Conservation (phyloP, 2,329 filamentous ascomycete species). For the Phaeoacremonium minimum region DNA sequence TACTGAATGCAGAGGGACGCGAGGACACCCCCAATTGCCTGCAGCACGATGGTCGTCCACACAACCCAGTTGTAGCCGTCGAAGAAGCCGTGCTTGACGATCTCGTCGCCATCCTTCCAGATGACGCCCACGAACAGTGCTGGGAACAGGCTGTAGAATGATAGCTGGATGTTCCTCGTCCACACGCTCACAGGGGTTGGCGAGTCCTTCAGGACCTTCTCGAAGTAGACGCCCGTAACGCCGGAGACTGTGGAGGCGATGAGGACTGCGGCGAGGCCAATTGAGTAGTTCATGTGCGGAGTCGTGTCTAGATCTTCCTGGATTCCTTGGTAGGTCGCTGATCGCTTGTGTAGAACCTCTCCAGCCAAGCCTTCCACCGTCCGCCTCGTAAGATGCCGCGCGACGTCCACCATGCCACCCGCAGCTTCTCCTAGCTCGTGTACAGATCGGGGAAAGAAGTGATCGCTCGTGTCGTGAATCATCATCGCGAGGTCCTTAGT, state of each 20-base stretch:
- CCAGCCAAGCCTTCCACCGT: conserved; percentile 31
- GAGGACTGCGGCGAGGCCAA: conserved; percentile 76
- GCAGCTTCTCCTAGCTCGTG: conserved; percentile 69
- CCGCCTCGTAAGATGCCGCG: conserved; percentile 45
- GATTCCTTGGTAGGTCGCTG: conserved; percentile 89
- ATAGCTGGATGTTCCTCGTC: conserved; percentile 92
- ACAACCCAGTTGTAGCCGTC: conserved; percentile 91
- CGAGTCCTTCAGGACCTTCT: conserved; percentile 90
- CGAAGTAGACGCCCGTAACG: conserved; percentile 80
- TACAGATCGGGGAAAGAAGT: conserved; percentile 74
- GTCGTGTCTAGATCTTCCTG: conserved; percentile 54
- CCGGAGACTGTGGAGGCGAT: conserved; percentile 77
- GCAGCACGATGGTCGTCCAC: conserved; percentile 78
- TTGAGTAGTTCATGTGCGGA: conserved; percentile 66
- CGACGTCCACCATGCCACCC: conserved; percentile 43
- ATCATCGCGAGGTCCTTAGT: conserved; percentile 51
- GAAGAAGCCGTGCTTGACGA: conserved; percentile 85
- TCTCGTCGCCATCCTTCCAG: conserved; percentile 80
- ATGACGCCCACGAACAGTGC: conserved; percentile 82
- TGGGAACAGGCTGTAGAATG: conserved; percentile 89
- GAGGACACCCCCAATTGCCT: conserved; percentile 81
- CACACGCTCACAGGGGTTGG: conserved; percentile 73
- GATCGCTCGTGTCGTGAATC: conserved; percentile 58
- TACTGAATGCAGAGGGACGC: conserved; percentile 78
- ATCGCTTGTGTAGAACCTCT: conserved; percentile 56